These are phyloP conservation scores for Selenicereus undatus DNA, from an alignment of 148 eudicot species.

Conservation along the genomic window DNA sequence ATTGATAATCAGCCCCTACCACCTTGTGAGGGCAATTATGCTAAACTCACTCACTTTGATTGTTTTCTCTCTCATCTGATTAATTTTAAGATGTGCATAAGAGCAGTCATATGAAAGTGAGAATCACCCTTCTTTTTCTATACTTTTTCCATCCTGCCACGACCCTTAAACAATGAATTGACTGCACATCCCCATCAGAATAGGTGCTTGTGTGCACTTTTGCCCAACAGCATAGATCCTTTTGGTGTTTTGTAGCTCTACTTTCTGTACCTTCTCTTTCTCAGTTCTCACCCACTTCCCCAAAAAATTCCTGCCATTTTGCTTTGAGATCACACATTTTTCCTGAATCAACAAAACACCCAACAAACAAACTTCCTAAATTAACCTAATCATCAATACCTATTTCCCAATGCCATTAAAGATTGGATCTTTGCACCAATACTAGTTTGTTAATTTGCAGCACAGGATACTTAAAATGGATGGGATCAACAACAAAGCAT, in stretches of 20 bases:
- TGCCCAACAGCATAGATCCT: not conserved
- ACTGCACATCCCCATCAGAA: slow-evolving; percentile 3
- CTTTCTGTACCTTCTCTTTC: not conserved
- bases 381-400: not conserved
- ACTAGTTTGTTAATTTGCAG: not conserved
- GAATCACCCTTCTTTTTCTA: not conserved
- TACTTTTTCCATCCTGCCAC: not conserved
- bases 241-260: not conserved
- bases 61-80: not conserved
- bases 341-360: slow-evolving; percentile 30
- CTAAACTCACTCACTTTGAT: not conserved
- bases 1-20: slow-evolving; percentile 6
- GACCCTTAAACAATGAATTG: not conserved
- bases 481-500: slow-evolving; percentile 27
- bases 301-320: not conserved
- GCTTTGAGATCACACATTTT: slow-evolving; percentile 20
- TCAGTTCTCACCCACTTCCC: slow-evolving; percentile 8
- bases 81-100: too few relatives aligned
- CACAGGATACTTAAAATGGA: slow-evolving; percentile 15
- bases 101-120: not conserved
- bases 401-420: slow-evolving; percentile 5
- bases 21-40: not conserved
- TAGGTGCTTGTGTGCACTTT: not conserved
- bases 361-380: slow-evolving; percentile 4
- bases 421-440: not conserved